phyloP scores from a whole-genome alignment of 2,329 filamentous ascomycete genomes.

The Aspergillus udagawae region DNA sequence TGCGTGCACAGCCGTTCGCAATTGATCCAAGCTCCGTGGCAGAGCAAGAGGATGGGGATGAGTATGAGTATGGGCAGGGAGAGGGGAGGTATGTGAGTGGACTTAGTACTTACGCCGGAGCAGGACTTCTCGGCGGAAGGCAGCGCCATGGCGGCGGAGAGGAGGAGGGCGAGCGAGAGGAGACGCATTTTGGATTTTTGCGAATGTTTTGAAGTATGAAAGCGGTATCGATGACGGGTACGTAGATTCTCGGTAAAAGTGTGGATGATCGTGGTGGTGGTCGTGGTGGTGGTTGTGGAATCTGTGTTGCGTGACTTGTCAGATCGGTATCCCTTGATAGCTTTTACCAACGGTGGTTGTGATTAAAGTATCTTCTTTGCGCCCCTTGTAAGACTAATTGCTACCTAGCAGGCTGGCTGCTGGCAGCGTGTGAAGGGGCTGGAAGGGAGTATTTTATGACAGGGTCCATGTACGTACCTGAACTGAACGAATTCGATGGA shows the following conservation, averaged over 20 bases:
- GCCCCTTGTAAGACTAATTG: too few species aligned
- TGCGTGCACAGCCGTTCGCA: not conserved
- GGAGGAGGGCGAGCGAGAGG: slow-evolving; percentile 7
- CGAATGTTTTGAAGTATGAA: not conserved
- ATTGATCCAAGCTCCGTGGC: not conserved
- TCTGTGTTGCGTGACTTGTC: not conserved
- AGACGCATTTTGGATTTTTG: slow-evolving; percentile 8
- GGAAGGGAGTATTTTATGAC: too few species aligned
- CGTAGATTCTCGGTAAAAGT: not conserved
- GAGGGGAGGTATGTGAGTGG: too few species aligned
- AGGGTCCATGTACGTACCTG: not conserved
- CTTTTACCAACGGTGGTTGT: not conserved
- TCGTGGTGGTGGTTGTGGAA: not conserved
- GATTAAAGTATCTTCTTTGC: not conserved
- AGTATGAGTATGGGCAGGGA: too few species aligned
- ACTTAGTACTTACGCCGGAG: slow-evolving; percentile 4
- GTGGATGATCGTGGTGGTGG: not conserved
- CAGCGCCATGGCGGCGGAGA: slow-evolving; percentile 3
- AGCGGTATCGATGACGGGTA: not conserved
- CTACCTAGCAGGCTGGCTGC: not conserved
- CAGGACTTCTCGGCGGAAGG: slow-evolving; percentile 5
- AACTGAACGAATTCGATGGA: not conserved
- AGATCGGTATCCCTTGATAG: not conserved
- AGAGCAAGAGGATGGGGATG: too few species aligned
- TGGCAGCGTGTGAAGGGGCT: too few species aligned